A percentile compares a stretch with the other conserved stretches of the same genome.
Evolutionary conservation across 1,284 basidiomycete genomes (phyloP).

Genomic region (Melampsora americana): DNA sequence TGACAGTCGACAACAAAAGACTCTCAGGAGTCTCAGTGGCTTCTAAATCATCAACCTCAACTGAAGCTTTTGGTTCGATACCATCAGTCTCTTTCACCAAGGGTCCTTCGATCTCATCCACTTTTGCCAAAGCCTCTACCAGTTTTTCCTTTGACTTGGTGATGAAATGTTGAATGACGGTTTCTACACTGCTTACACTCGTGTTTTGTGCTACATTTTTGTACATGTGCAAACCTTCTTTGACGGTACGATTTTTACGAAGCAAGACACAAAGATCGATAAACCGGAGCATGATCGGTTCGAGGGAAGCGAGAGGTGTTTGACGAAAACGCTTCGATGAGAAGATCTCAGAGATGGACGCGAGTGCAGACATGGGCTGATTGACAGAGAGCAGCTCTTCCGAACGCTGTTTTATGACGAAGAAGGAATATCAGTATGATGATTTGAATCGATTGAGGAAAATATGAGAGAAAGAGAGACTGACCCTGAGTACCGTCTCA

Average conservation of each 20-base stretch:
- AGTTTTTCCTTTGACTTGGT: constrained; percentile 83
- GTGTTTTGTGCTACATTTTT: constrained; percentile 87
- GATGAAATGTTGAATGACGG: constrained; percentile 85
- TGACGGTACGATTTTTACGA: constrained; percentile 86
- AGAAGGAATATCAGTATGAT: constrained; percentile 18
- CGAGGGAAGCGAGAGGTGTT: constrained; percentile 80
- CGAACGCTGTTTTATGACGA: constrained; percentile 60
- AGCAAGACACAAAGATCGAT: constrained; percentile 94
- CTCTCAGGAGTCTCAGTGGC: constrained; percentile 85
- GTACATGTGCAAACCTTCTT: constrained; percentile 81
- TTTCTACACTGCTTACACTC: constrained; percentile 84
- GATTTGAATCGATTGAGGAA: not conserved
- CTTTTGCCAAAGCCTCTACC: constrained; percentile 61
- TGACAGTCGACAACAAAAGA: constrained; percentile 80
- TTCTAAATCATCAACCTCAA: constrained; percentile 74
- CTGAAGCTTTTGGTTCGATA: not conserved
- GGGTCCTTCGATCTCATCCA: constrained; percentile 61
- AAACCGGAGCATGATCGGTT: constrained; percentile 87
- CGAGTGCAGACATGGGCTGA: constrained; percentile 79
- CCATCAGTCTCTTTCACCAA: constrained; percentile 58
- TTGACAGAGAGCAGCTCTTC: constrained; percentile 87
- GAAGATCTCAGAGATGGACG: constrained; percentile 87
- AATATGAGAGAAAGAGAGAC: constrained; percentile 32
- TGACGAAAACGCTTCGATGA: constrained; percentile 88
- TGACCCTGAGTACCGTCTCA: constrained; percentile 75